Conservation (phyloP, 305 asterid species). For the Galium porrigens region DNA sequence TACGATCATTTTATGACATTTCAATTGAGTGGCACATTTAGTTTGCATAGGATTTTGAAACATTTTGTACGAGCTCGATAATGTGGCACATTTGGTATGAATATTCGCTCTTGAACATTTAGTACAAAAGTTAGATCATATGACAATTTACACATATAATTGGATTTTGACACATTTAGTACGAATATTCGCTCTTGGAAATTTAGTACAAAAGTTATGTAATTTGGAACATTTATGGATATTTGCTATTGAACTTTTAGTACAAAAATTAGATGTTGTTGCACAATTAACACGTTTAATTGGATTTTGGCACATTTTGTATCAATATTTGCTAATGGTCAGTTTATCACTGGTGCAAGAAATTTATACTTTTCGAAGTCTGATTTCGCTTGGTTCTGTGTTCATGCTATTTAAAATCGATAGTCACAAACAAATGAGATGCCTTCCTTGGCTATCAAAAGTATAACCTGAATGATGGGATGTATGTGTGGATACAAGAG, state of each 20-base stretch:
- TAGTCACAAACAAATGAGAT: neutral
- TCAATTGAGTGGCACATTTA: neutral
- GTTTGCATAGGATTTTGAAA: neutral
- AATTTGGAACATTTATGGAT: no score
- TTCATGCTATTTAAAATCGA: neutral
- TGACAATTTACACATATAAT: neutral
- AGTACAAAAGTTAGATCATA: neutral
- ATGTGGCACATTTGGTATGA: neutral
- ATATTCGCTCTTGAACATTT: neutral
- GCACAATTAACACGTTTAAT: neutral
- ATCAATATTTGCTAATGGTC: neutral
- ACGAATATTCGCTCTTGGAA: no score
- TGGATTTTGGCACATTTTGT: neutral
- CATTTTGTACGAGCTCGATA: neutral
- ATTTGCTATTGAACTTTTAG: neutral
- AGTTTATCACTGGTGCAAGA: neutral
- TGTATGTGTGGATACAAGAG: neutral
- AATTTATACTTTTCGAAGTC: neutral
- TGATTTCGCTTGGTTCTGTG: neutral
- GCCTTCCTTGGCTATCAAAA: neutral
- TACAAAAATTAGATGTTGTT: neutral
- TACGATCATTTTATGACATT: conserved; percentile 17
- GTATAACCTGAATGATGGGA: neutral
- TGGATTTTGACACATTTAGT: neutral
- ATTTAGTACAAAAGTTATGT: neutral